Evolutionary conservation across 306 rosid species (phyloP), one percentile per base, ranked within the genome.

Genomic region (Cucumis hystrix): DNA sequence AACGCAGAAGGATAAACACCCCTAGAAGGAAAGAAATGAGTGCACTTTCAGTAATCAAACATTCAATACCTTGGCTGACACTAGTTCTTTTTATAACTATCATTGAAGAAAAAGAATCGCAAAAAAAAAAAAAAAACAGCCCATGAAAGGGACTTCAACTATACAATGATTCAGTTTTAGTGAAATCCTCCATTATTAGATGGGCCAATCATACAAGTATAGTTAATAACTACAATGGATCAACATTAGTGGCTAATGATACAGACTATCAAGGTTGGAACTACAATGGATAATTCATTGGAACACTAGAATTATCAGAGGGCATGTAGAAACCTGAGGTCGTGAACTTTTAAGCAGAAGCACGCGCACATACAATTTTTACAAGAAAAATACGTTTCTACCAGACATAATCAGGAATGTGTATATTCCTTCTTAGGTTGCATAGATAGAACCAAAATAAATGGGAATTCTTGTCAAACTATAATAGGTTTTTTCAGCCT

Each of bases 1-100:
- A 79, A 85, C 54, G 99, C 99, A 76, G 96, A 88, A 87, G 86
- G 88, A 85, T 81, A 84, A 78, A 84, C 74, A 51, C 90, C 91
- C 85, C 99, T 95, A 74, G 37, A 84, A 79, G 30, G 21, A 75
- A 40, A 57, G 33, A 67, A 35, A 76, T 85, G n/a, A 65, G 78
- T 63, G 63, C 60, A 81, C 20, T 10, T 11, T 28, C 40, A 18
- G 14, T 23, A 18, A 45, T 39, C 58, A 83, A 79, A 17, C 75
- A 68, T 58, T 79, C 59, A 77, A 35, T 68, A 71, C 37, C 43
- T 14, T 13, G 18, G 18, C 11, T 73, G 18, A 5, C 5, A 30
- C 43, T 51, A 33, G 63, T 52, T 52, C 3, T 47, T 2, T 47
- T 47, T 47, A 47, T 11, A 47, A 47, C 52, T 47, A 1, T 47